Evolutionary conservation across 202 grass and related monocot genomes (phyloP).

Genomic region (Brachypodium distachyon): DNA sequence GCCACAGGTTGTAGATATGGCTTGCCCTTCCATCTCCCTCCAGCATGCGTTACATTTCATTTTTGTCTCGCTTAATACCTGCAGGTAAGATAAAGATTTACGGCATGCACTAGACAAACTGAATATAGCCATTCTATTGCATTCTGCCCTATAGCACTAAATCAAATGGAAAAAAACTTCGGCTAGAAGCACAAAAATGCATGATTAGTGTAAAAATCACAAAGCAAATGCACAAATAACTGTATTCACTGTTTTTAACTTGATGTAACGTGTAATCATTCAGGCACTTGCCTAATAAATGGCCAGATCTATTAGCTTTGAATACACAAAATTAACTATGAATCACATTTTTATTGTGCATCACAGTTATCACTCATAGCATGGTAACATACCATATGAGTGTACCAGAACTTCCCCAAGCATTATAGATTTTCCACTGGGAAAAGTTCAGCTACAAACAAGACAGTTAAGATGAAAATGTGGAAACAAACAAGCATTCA

Average conservation of each 20-base stretch:
- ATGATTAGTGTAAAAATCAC: neutral
- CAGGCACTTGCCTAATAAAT: neutral
- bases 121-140: neutral
- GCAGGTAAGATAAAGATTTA: slow-evolving; percentile 3
- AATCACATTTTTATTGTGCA: neutral
- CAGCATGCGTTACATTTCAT: slow-evolving; percentile 98
- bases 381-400: neutral
- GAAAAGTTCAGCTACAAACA: neutral
- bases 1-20: slow-evolving; percentile 77
- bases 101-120: neutral
- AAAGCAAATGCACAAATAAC: neutral
- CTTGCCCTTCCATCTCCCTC: slow-evolving; percentile 73
- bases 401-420: neutral
- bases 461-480: neutral
- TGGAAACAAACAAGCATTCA: neutral
- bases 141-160: neutral
- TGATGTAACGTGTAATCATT: neutral
- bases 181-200: neutral
- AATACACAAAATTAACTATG: neutral
- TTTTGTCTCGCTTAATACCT: slow-evolving; percentile 5
- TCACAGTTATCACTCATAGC: neutral
- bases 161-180: neutral
- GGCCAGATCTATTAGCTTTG: neutral
- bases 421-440: neutral
- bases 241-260: neutral